phyloP scores from a whole-genome alignment of 768 basidiomycete species.

The Boletus rufocinnamomeus region DNA sequence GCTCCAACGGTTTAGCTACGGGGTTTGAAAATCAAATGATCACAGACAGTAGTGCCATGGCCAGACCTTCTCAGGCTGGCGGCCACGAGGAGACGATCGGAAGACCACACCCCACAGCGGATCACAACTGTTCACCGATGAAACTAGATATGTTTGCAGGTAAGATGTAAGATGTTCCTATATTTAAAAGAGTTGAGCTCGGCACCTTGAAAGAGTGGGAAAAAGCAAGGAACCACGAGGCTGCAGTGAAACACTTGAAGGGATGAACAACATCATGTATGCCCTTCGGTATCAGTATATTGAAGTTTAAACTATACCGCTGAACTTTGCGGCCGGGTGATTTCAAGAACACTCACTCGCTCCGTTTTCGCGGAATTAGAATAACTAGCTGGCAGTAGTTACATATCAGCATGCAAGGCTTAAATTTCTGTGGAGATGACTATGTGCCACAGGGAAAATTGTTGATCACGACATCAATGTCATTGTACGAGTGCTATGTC shows the following conservation, averaged over 20 bases:
- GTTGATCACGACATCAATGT: not conserved
- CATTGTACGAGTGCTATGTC: not conserved
- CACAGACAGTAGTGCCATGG: not conserved
- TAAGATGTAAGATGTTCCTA: not conserved
- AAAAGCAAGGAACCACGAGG: not conserved
- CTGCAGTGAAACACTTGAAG: not conserved
- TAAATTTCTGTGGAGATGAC: no score
- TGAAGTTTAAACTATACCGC: not conserved
- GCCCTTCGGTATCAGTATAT: not conserved
- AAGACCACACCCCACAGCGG: not conserved
- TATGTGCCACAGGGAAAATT: not conserved
- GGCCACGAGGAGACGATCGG: not conserved
- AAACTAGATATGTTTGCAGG: not conserved
- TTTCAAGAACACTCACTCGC: no score
- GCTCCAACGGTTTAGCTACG: not conserved
- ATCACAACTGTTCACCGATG: not conserved
- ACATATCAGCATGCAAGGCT: no score
- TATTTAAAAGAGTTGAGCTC: no score
- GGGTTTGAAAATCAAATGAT: not conserved
- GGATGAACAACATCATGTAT: not conserved
- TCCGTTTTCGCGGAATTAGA: no score
- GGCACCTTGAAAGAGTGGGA: not conserved
- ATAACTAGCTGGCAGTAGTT: no score
- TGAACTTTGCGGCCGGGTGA: not conserved
- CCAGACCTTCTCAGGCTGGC: not conserved